These are phyloP conservation scores for Silene noctiflora DNA, from an alignment of 179 eudicot species.

Conservation along the genomic window DNA sequence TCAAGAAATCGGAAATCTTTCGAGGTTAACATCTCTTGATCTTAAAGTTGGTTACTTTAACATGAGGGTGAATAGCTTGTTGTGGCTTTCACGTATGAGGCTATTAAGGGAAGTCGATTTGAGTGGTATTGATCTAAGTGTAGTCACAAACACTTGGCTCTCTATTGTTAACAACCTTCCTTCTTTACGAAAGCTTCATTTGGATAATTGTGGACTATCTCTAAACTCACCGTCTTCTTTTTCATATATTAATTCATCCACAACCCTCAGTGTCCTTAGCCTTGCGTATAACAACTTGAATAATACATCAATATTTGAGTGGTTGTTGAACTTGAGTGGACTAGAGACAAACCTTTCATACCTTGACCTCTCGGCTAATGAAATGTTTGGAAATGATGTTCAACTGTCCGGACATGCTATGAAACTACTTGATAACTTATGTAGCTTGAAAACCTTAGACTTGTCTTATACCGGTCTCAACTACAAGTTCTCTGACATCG, in stretches of 20 bases:
- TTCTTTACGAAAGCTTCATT: slow-evolving; percentile 5
- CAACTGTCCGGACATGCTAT: neutral
- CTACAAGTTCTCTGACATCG: slow-evolving; percentile 7
- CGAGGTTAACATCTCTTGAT: too few relatives aligned
- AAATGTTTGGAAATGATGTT: slow-evolving; percentile 14
- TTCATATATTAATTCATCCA: slow-evolving; percentile 15
- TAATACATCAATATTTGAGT: slow-evolving; percentile 17
- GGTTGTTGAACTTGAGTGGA: slow-evolving; percentile 26
- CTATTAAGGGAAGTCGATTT: too few relatives aligned
- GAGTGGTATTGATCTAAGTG: too few relatives aligned
- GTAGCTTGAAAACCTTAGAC: neutral
- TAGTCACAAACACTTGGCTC: too few relatives aligned
- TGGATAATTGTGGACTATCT: slow-evolving; percentile 16
- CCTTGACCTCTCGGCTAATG: slow-evolving; percentile 11
- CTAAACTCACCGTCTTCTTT: slow-evolving; percentile 7
- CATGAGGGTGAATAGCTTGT: too few relatives aligned
- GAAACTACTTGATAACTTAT: slow-evolving; percentile 6
- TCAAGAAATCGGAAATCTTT: too few relatives aligned
- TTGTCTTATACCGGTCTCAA: neutral
- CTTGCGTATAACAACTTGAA: neutral
- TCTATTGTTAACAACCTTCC: neutral
- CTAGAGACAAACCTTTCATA: neutral
- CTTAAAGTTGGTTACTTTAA: too few relatives aligned
- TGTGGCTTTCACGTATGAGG: too few relatives aligned
- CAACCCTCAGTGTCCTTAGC: neutral